These are phyloP conservation scores for Phyllachora maydis DNA, from an alignment of 2,329 filamentous ascomycete species.

Conservation along the genomic window DNA sequence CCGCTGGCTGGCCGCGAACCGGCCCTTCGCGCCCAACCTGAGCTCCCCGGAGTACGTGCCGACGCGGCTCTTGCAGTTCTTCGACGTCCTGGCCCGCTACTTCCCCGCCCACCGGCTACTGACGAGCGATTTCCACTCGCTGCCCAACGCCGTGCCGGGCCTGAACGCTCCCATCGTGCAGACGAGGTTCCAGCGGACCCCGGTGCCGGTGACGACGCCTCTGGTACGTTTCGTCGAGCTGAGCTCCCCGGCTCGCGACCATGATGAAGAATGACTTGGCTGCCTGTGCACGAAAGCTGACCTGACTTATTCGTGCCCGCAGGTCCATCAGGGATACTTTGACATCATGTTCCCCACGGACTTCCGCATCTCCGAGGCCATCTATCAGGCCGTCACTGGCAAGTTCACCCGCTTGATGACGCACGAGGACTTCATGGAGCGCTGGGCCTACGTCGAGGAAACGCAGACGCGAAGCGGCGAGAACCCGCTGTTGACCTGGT, in stretches of 20 bases:
- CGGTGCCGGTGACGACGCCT: slow-evolving; percentile 76
- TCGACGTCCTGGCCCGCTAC: slow-evolving; percentile 68
- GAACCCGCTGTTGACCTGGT: slow-evolving; percentile 83
- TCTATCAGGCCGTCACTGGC: slow-evolving; percentile 85
- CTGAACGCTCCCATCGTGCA: slow-evolving; percentile 92
- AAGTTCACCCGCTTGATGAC: slow-evolving; percentile 70
- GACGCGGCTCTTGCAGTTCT: slow-evolving; percentile 90
- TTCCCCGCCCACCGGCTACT: slow-evolving; percentile 83
- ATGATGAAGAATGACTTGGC: not conserved
- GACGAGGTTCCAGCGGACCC: slow-evolving; percentile 71
- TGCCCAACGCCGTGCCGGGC: slow-evolving; percentile 67
- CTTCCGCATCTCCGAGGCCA: slow-evolving; percentile 73
- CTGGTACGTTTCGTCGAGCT: slow-evolving; percentile 50
- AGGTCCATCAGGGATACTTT: slow-evolving; percentile 97
- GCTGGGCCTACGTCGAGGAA: slow-evolving; percentile 80
- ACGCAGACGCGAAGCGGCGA: slow-evolving; percentile 79
- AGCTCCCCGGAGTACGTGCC: slow-evolving; percentile 83
- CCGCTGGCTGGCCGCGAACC: slow-evolving; percentile 36
- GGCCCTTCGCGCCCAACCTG: slow-evolving; percentile 58
- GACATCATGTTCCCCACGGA: slow-evolving; percentile 97
- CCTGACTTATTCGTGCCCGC: not conserved
- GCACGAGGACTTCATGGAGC: slow-evolving; percentile 77
- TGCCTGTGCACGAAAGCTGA: slow-evolving; percentile 1
- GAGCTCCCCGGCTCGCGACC: no score
- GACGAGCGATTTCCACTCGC: slow-evolving; percentile 72